Conservation (phyloP, 495 filamentous ascomycete genomes). For the Amphirosellinia nigrospora region DNA sequence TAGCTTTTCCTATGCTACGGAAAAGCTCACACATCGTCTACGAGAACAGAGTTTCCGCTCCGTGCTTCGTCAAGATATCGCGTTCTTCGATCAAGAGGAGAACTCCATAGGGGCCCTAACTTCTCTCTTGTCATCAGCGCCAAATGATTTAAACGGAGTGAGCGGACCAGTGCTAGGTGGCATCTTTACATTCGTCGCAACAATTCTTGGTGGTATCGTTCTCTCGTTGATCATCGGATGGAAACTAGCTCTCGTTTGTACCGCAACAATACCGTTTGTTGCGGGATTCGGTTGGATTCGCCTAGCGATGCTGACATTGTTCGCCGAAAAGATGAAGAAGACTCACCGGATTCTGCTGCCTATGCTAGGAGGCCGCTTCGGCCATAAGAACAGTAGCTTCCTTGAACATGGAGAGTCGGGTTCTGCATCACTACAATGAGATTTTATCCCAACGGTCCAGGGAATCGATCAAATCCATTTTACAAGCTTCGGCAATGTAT, state of each 20-base stretch:
- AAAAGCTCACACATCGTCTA: background rate
- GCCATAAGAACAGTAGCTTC: slow-evolving; percentile 90
- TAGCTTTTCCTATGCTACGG: background rate
- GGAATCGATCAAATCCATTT: slow-evolving; percentile 47
- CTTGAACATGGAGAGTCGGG: slow-evolving; percentile 62
- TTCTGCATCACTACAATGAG: slow-evolving; percentile 73
- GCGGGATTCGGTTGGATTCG: slow-evolving; percentile 86
- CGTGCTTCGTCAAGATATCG: slow-evolving; percentile 74
- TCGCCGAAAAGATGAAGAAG: slow-evolving; percentile 74
- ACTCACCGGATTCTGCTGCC: slow-evolving; percentile 75
- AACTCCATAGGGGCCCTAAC: slow-evolving; percentile 85
- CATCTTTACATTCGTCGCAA: slow-evolving; percentile 75
- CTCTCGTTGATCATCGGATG: slow-evolving; percentile 76
- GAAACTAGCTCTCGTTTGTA: slow-evolving; percentile 90
- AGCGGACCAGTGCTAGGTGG: slow-evolving; percentile 83
- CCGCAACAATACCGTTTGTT: slow-evolving; percentile 78
- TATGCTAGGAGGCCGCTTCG: slow-evolving; percentile 90
- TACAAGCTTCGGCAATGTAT: slow-evolving; percentile 73
- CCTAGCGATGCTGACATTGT: slow-evolving; percentile 68
- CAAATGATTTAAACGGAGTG: slow-evolving; percentile 77
- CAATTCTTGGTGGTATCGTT: slow-evolving; percentile 70
- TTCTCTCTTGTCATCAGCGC: slow-evolving; percentile 83
- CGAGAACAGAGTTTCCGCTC: background rate
- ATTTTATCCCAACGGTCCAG: background rate
- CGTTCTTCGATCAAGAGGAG: slow-evolving; percentile 83